Base-by-base conservation (phyloP, 768 basidiomycete genomes). In the Kwoniella sp. region DNA sequence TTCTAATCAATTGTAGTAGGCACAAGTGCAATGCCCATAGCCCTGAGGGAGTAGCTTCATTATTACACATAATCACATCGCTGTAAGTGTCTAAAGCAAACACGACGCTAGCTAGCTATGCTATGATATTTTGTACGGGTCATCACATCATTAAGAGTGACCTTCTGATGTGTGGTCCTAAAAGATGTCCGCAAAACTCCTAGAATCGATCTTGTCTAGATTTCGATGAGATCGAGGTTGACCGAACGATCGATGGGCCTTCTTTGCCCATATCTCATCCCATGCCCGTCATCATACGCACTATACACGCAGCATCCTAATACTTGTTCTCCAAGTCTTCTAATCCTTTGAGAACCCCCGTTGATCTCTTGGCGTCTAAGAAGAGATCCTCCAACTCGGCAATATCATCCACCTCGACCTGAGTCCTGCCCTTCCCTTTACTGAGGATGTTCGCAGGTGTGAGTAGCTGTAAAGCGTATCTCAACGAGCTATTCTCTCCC, bases 321-420 rank as follows among this genome's bases (percentile, higher is more conserved):
- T 64, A 64, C 37, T 52, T 50, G n/a, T 50, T 64, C 19, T 64
- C 62, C 13, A 54, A 25, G 55, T 49, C 46, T 24, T 64, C 62
- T 25, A 64, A 46, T 29, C 44, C 56, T 21, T 51, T 57, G 22
- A 64, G 76, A 13, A 77, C 60, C 27, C 64, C 73, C 55, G 76
- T 72, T 59, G 71, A 74, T 48, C 76, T 59, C 71, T 93, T 95
- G 21, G 95, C 92, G 79, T 98, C 94, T 72, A 97, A 83, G 84
- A 99, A 99, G 30, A 99, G 83, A 76, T 91, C 91, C 68, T 88
- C 88, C 88, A 96, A 92, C 84, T 97, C 93, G 33, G 85, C 84
- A 53, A 98, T 87, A 79, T 99, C 96, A 68, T 97, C 92, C 2
- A 88, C 81, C 65, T 87, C 86, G 60, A 98, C 91, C 72, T 92